Conservation (phyloP, 2,329 filamentous ascomycete genomes). For the Laburnicola sp. region DNA sequence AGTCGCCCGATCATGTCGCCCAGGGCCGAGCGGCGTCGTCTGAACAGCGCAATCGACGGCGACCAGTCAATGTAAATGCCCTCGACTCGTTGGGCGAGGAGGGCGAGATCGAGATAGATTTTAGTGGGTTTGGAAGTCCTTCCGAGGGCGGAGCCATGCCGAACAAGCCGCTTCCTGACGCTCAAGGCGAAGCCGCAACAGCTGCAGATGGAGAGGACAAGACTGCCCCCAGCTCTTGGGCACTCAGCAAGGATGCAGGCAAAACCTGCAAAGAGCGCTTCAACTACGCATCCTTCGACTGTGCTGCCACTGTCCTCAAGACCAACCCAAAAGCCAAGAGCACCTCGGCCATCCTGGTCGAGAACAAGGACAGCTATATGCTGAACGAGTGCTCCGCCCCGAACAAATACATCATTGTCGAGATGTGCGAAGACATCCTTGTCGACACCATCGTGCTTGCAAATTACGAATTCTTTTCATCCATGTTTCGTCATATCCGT, state of each 20-base stretch:
- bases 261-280: conserved; percentile 98
- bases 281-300: conserved; percentile 97
- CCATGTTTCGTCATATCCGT: conserved; percentile 87
- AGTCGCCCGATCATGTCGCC: conserved; percentile 70
- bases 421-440: conserved; percentile 82
- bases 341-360: conserved; percentile 82
- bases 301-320: conserved; percentile 89
- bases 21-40: too few relatives aligned
- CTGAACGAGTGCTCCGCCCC: conserved; percentile 82
- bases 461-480: conserved; percentile 99
- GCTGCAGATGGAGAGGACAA: conserved; percentile 32
- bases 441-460: conserved; percentile 96
- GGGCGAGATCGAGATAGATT: too few relatives aligned
- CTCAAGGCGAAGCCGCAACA: conserved; percentile 22
- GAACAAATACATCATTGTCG: conserved; percentile 93
- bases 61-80: conserved; percentile 63
- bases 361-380: conserved; percentile 99
- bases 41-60: conserved; percentile 54
- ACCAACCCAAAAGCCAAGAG: conserved; percentile 85
- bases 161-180: too few relatives aligned
- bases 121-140: too few relatives aligned
- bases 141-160: too few relatives aligned
- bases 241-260: conserved; percentile 85
- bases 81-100: conserved; percentile 80
- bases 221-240: conserved; percentile 36